Base-by-base conservation (phyloP, 2,329 filamentous ascomycete species). In the Claviceps fusiformis region DNA sequence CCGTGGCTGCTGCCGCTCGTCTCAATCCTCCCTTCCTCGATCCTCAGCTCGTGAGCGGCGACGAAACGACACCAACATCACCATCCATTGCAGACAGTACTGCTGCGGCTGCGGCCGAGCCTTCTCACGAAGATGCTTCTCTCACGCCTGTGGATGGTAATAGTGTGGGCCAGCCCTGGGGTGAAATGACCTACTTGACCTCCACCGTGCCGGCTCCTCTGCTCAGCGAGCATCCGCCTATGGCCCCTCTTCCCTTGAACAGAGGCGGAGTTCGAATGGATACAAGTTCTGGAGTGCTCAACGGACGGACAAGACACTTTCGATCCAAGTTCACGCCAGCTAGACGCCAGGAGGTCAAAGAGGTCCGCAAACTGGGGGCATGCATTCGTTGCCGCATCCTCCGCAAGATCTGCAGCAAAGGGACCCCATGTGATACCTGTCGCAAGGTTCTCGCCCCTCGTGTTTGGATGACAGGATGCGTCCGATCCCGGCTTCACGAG, bases 341-440 rank as follows among this genome's bases (percentile, higher is more conserved):
- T 1, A 73, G 82, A n/a, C 73, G 82, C 27, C 82, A 80, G 62
- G 79, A 85, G 62, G 82, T 86, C 2, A 80, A 83, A 59, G 79
- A 81, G 58, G 79, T 85, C 27, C 77, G 82, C 29, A 81, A 82
- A 61, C 76, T 82, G 41, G 82, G 82, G 6, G 82, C 82, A 13
- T 86, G 82, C 60, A 83, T 85, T 53, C 73, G 82, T 48, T 86
- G 82, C 62, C 75, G 81, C 43, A 84, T 85, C 58, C 67, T 86
- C 41, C 76, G 82, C 56, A 86, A 86, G 68, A 82, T 80, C 1
- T 86, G 82, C 62, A 82, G 80, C n/a, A 77, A 75, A 56, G 82
- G 80, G 37, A 78, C 75, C 7, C 81, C 82, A 0, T 86, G 82
- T 60, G 76, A 79, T 54, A 81, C 81, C 1, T 86, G 82, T 59